Evolutionary conservation across 768 basidiomycete genomes (phyloP).

Genomic region (Naganishia vaughanmartiniae): DNA sequence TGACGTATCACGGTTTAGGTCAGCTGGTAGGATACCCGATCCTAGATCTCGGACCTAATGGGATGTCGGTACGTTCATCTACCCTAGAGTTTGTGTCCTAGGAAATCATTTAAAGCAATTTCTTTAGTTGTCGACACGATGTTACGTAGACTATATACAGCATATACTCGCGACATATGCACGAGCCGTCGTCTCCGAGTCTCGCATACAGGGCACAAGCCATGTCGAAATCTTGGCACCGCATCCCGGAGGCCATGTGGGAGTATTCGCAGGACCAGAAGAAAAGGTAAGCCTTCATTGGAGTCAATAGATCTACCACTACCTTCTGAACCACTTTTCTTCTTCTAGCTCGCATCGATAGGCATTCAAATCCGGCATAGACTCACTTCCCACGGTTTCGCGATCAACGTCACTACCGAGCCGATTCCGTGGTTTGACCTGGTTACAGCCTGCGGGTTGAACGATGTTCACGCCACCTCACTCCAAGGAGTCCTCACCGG

Average conservation of each 20-base stretch:
- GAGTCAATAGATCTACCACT: too few species aligned
- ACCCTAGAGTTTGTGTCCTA: not conserved
- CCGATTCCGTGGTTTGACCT: constrained; percentile 80
- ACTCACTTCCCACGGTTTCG: constrained; percentile 91
- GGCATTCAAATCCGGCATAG: constrained; percentile 94
- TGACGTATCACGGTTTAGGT: constrained; percentile 96
- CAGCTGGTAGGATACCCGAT: constrained; percentile 95
- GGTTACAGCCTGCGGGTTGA: constrained; percentile 86
- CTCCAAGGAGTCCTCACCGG: constrained; percentile 38
- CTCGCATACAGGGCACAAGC: not conserved
- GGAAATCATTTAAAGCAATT: not conserved
- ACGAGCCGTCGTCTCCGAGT: constrained; percentile 53
- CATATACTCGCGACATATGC: constrained; percentile 65
- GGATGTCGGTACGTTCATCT: constrained; percentile 52
- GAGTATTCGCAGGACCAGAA: constrained; percentile 75
- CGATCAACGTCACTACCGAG: constrained; percentile 80
- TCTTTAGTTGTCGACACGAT: constrained; percentile 43
- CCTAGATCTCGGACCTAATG: constrained; percentile 76
- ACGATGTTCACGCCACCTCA: constrained; percentile 72
- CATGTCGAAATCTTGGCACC: constrained; percentile 53
- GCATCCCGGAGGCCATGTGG: constrained; percentile 73
- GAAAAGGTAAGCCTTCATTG: constrained; percentile 59
- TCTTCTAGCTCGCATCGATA: constrained; percentile 71
- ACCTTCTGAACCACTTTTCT: not conserved
- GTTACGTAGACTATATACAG: constrained; percentile 81